Base-by-base conservation (phyloP, 768 basidiomycete species). In the Panaeolus papilionaceus region DNA sequence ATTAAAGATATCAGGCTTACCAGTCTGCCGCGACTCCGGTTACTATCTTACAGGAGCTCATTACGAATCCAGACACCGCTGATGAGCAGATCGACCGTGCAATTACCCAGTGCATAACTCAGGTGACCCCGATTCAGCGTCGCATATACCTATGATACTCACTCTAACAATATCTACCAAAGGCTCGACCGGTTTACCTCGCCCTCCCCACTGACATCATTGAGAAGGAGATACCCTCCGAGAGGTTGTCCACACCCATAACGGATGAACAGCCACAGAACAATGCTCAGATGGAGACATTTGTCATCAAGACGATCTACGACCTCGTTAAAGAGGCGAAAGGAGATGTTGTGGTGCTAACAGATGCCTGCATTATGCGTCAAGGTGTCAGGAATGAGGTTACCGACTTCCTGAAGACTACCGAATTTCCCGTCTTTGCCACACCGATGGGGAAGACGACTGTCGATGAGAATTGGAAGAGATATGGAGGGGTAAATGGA, bases 131-230 rank as follows among this genome's bases (percentile, higher is more conserved):
- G 38, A 58, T 38, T 12, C 18, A 26, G 16, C 14, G 20, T 23
- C 26, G 38, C 33, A 40, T 28, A 61, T 16, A 20, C 33, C 33
- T 38, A 28, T 2, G 26, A 61, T 39, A 47, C 2, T 58, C 38
- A 10, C 40, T 40, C 47, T 2, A 20, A n/a, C n/a, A 26, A 18
- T 23, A 23, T 42, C 5, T 14, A 37, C 12, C 5, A 51, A 20
- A 92, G 86, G 90, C 90, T 28, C 88, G 92, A 26, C 95, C 95
- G 0, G 92, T 91, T 39, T 98, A 98, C 74, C 79, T 98, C 45
- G 85, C 89, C 51, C 81, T 97, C 23, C 96, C 94, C 1, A 94
- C 90, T 14, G 92, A 97, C 75, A 80, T 96, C 45, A 89, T 90
- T 7, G 83, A 85, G 72, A 79, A 82, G 54, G 85, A 89, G 72